Percentiles rank a stretch among this genome's conserved stretches.
Conservation (phyloP, 2,329 filamentous ascomycete species). For the Colletotrichum tofieldiae region DNA sequence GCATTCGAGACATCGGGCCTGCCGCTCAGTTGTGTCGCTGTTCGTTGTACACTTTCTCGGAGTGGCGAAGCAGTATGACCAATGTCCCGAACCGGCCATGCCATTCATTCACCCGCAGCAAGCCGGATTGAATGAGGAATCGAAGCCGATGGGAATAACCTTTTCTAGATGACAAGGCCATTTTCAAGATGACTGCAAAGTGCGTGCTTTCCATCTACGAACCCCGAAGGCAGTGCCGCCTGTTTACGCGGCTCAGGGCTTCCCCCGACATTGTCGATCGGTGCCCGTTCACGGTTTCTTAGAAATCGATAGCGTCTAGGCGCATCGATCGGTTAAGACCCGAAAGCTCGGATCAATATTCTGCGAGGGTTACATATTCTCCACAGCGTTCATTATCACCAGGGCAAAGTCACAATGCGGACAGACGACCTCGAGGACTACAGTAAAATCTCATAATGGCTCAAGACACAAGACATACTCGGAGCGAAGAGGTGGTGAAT, state of each 20-base stretch:
- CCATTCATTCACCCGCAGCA: too few species aligned
- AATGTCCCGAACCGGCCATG: not conserved
- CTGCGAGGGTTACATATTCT: not conserved
- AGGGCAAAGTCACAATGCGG: not conserved
- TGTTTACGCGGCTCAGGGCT: not conserved
- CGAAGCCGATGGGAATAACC: not conserved
- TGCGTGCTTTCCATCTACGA: not conserved
- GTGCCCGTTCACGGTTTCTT: not conserved
- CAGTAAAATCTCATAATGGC: not conserved
- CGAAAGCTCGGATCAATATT: too few species aligned
- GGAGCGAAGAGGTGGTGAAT: not conserved
- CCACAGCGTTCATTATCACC: not conserved
- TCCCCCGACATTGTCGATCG: not conserved
- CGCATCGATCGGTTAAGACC: not conserved
- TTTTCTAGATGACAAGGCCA: not conserved
- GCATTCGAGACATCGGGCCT: not conserved
- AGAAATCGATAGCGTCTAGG: not conserved
- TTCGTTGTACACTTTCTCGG: too few species aligned
- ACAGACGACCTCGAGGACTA: not conserved
- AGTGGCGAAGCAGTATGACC: not conserved
- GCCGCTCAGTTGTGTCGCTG: not conserved
- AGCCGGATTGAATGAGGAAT: too few species aligned
- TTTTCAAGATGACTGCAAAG: not conserved
- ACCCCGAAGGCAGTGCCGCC: too few species aligned
- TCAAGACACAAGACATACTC: not conserved